Evolutionary conservation across 2,329 filamentous ascomycete genomes (phyloP).

Genomic region (Aspergillus hiratsukae): DNA sequence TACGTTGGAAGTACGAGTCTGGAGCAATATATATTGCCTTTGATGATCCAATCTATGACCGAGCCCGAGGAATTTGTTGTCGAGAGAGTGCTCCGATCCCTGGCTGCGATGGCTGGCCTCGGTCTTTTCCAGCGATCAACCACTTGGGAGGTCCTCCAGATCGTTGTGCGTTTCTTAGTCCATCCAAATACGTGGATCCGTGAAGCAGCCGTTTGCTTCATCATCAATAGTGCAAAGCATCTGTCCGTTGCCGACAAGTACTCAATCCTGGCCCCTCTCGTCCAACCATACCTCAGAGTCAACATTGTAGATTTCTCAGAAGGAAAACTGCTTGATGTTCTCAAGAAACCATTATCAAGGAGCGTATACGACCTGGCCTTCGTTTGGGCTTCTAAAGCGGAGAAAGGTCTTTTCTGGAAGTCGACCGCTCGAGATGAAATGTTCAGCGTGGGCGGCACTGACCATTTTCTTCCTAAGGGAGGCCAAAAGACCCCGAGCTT

Average conservation of each 20-base stretch:
- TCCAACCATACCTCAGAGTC: slow-evolving; percentile 77
- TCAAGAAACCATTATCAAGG: slow-evolving; percentile 77
- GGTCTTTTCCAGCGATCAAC: slow-evolving; percentile 81
- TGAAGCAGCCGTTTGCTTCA: slow-evolving; percentile 79
- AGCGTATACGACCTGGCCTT: slow-evolving; percentile 79
- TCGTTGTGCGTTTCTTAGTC: slow-evolving; percentile 78
- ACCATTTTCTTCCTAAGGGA: slow-evolving; percentile 54
- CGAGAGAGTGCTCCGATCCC: slow-evolving; percentile 79
- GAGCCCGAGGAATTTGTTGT: slow-evolving; percentile 93
- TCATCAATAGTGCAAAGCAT: slow-evolving; percentile 70
- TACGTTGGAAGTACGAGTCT: slow-evolving; percentile 85
- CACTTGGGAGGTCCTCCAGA: slow-evolving; percentile 81
- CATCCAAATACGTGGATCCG: slow-evolving; percentile 95
- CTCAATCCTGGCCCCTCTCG: slow-evolving; percentile 75
- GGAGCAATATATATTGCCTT: slow-evolving; percentile 89
- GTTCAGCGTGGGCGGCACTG: slow-evolving; percentile 61
- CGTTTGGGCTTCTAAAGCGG: slow-evolving; percentile 76
- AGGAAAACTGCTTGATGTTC: slow-evolving; percentile 67
- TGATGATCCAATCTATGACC: slow-evolving; percentile 92
- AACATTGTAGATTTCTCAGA: slow-evolving; percentile 67
- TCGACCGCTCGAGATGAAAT: slow-evolving; percentile 65
- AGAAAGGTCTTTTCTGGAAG: slow-evolving; percentile 85
- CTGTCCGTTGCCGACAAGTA: slow-evolving; percentile 75
- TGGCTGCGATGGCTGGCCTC: slow-evolving; percentile 82
- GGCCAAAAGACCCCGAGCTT: slow-evolving; percentile 39